phyloP scores from a whole-genome alignment of 179 eudicot species.

The Beta corolliflora region DNA sequence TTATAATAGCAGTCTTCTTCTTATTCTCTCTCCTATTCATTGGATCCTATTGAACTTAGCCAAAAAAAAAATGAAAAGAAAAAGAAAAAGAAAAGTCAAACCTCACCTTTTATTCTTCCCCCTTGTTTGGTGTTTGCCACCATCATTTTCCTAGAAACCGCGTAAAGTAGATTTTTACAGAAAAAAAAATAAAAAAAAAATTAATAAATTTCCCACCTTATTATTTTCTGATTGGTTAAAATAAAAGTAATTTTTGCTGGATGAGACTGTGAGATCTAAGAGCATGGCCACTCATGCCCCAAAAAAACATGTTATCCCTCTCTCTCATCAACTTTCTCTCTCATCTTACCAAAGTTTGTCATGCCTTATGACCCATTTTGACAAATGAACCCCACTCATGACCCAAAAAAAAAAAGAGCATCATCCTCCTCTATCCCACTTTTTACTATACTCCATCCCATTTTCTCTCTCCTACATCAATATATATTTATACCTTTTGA shows the following conservation, averaged over 20 bases:
- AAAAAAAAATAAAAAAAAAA: background rate
- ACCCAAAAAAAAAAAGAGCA: too few species aligned
- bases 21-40: background rate
- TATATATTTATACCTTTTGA: too few species aligned
- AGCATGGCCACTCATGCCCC: too few species aligned
- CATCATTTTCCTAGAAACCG: slow-evolving; percentile 37
- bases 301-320: too few species aligned
- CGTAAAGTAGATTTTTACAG: background rate
- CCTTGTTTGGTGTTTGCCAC: slow-evolving; percentile 8
- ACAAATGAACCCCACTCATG: too few species aligned
- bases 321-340: too few species aligned
- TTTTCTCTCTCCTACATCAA: too few species aligned
- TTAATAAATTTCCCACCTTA: background rate
- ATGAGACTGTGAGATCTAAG: slow-evolving; percentile 15
- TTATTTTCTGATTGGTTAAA: slow-evolving; percentile 3
- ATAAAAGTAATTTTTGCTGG: slow-evolving; percentile 15
- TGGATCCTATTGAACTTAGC: slow-evolving; percentile 15
- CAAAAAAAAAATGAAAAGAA: background rate
- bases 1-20: background rate
- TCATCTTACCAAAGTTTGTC: too few species aligned
- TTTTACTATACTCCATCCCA: too few species aligned
- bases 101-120: slow-evolving; percentile 18
- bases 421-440: too few species aligned
- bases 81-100: slow-evolving; percentile 17
- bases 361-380: too few species aligned